These are phyloP conservation scores for Triticum urartu DNA, from an alignment of 176 grass and related monocot genomes.

Conservation along the genomic window DNA sequence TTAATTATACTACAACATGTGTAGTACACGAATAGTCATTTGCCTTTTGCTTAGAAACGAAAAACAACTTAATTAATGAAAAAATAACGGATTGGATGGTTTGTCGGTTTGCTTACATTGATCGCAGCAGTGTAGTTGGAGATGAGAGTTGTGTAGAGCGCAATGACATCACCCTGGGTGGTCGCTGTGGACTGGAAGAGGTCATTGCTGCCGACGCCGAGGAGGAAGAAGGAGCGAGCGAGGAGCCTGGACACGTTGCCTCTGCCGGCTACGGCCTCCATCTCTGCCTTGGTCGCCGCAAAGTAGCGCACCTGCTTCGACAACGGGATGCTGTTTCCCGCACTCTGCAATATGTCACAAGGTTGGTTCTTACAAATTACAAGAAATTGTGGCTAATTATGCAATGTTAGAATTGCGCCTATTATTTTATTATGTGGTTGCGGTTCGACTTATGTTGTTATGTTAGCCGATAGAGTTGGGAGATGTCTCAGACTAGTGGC, in stretches of 20 bases:
- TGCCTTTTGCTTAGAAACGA: neutral
- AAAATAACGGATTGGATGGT: no score
- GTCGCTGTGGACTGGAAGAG: neutral
- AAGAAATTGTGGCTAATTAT: no score
- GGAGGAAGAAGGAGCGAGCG: conserved; percentile 31
- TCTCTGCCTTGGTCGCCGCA: conserved; percentile 1
- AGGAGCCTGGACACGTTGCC: neutral
- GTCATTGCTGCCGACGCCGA: conserved; percentile 33
- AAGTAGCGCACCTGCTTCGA: conserved; percentile 38
- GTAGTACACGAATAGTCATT: no score
- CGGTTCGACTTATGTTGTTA: no score
- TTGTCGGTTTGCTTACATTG: neutral
- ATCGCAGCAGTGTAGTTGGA: conserved; percentile 25
- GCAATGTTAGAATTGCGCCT: no score
- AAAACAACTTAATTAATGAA: neutral
- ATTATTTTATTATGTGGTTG: no score
- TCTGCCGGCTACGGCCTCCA: neutral
- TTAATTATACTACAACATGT: neutral
- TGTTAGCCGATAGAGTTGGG: no score
- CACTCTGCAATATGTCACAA: neutral
- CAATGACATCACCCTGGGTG: neutral
- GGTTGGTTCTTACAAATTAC: neutral
- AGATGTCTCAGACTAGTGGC: no score
- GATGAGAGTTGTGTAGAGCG: neutral
- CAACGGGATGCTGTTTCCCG: conserved; percentile 27